Evolutionary conservation across 192 early-diverging fungal genomes (phyloP).

Genomic region (Mortierella alpina): DNA sequence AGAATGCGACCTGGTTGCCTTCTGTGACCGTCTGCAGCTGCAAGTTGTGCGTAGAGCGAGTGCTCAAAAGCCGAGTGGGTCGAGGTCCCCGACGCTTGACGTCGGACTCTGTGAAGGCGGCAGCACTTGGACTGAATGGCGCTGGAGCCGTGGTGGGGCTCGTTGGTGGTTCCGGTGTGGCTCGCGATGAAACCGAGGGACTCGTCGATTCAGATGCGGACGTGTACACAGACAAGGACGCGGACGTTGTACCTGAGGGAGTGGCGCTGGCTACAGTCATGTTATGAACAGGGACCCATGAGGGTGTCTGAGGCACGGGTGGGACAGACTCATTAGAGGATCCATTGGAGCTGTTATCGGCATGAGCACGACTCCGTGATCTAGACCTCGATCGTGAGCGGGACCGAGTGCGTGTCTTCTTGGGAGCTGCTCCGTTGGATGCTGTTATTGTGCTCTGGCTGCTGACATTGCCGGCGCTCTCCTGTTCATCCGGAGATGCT

Average conservation of each 20-base stretch:
- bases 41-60: conserved; percentile 34
- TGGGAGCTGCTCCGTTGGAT: neutral
- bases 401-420: conserved; percentile 45
- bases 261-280: conserved; percentile 25
- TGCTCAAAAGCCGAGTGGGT: conserved; percentile 42
- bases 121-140: neutral
- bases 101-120: conserved; percentile 20
- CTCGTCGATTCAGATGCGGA: neutral
- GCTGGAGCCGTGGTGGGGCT: conserved; percentile 5
- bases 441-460: neutral
- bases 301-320: conserved; percentile 47
- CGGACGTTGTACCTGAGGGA: conserved; percentile 1
- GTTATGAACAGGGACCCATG: conserved; percentile 45
- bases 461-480: conserved; percentile 9
- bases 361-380: conserved; percentile 34
- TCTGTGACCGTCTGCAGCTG: conserved; percentile 38
- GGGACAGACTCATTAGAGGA: conserved; percentile 35
- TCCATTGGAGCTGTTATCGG: conserved; percentile 29
- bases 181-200: neutral
- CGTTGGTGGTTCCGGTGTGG: conserved; percentile 11
- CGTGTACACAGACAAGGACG: conserved; percentile 2
- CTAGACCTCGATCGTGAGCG: conserved; percentile 42
- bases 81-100: conserved; percentile 50
- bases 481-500: neutral
- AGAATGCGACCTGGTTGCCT: conserved; percentile 18